A percentile compares a stretch with the other conserved stretches of the same genome.
Conservation (phyloP, 2,329 filamentous ascomycete species). For the Aspergillus sp. region DNA sequence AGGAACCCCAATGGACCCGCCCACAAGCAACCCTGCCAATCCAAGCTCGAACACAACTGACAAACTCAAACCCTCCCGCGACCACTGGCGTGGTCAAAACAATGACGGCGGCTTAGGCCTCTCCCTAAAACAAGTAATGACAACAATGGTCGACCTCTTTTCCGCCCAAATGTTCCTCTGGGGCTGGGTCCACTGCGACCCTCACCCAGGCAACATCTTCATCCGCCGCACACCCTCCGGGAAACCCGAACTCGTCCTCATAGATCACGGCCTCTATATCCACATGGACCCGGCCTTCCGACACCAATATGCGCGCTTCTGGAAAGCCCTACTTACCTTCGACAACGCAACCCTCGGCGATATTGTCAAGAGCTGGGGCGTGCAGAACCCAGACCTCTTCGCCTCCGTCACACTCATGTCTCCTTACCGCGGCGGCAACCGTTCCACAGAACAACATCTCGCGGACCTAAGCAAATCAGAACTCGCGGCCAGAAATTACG, state of each 20-base stretch:
- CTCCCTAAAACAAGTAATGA: slow-evolving; percentile 80
- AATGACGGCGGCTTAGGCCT: slow-evolving; percentile 77
- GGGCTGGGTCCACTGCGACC: slow-evolving; percentile 93
- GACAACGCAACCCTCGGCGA: slow-evolving; percentile 73
- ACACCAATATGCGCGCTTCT: slow-evolving; percentile 80
- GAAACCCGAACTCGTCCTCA: slow-evolving; percentile 83
- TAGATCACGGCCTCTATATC: slow-evolving; percentile 95
- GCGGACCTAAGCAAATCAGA: slow-evolving; percentile 49
- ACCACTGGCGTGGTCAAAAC: slow-evolving; percentile 66
- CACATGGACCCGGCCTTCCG: slow-evolving; percentile 79
- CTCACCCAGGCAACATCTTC: slow-evolving; percentile 96
- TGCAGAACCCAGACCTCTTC: slow-evolving; percentile 83
- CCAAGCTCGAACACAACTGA: slow-evolving; percentile 35
- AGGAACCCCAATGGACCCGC: slow-evolving; percentile 54
- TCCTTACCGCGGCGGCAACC: slow-evolving; percentile 81
- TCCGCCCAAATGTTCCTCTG: slow-evolving; percentile 97
- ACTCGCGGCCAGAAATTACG: slow-evolving; percentile 58
- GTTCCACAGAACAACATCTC: slow-evolving; percentile 53
- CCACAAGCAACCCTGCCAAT: slow-evolving; percentile 42
- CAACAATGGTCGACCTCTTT: slow-evolving; percentile 92
- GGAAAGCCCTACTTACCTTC: slow-evolving; percentile 89
- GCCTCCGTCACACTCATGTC: slow-evolving; percentile 83
- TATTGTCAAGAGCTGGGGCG: slow-evolving; percentile 76
- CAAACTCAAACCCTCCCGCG: slow-evolving; percentile 70
- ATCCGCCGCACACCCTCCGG: slow-evolving; percentile 77